Evolutionary conservation across 23 red algal species (phyloP).

Genomic region (Agarophyton chilense): DNA sequence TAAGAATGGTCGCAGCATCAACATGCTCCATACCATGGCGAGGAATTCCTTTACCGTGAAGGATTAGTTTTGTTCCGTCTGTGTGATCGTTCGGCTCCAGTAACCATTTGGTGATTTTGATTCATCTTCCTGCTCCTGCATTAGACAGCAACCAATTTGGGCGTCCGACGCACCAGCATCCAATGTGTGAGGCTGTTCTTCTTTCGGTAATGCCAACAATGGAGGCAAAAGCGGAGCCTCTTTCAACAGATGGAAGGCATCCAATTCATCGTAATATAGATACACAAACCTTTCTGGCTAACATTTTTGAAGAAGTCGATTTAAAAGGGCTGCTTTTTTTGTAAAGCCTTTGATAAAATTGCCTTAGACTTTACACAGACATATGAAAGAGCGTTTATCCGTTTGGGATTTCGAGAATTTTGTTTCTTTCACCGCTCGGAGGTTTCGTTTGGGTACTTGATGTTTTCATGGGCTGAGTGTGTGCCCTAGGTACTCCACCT

Average conservation of each 20-base stretch:
- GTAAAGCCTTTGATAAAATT: too few relatives aligned
- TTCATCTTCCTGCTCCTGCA: not conserved
- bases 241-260: conserved; percentile 14
- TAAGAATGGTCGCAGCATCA: too few relatives aligned
- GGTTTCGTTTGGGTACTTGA: not conserved
- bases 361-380: conserved; percentile 6
- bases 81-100: conserved; percentile 5
- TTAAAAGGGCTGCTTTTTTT: conserved; percentile 8
- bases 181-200: not conserved
- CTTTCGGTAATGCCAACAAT: not conserved
- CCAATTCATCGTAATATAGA: not conserved
- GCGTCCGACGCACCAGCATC: not conserved
- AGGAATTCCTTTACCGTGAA: conserved; percentile 18
- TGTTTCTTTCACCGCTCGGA: not conserved
- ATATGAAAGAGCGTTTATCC: too few relatives aligned
- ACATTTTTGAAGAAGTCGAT: not conserved
- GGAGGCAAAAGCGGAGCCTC: conserved; percentile 2
- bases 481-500: too few relatives aligned
- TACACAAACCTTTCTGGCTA: not conserved
- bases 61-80: conserved; percentile 14
- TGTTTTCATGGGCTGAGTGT: too few relatives aligned
- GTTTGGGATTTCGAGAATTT: not conserved
- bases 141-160: conserved; percentile 24
- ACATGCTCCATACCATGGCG: conserved; percentile 47
- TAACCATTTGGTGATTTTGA: conserved; percentile 21